These are phyloP conservation scores for Ilex aquifolium DNA, from an alignment of 257 asterid genomes.

Conservation along the genomic window DNA sequence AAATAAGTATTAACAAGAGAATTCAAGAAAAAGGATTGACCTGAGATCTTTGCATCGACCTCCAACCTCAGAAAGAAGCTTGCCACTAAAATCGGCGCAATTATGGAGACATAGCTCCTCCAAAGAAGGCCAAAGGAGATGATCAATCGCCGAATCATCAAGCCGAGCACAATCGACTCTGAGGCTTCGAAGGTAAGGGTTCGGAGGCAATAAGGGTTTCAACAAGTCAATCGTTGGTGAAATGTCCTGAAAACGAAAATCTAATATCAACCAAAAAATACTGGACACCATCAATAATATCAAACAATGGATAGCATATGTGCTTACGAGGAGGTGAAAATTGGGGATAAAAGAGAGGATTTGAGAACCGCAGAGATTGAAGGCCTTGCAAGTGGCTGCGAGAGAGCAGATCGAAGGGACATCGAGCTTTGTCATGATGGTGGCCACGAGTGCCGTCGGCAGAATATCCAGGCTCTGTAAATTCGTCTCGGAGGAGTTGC, in stretches of 20 bases:
- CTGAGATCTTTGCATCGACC: constrained; percentile 68
- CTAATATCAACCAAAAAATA: constrained; percentile 4
- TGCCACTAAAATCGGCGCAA: constrained; percentile 75
- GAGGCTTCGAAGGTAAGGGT: constrained; percentile 62
- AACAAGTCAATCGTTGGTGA: constrained; percentile 61
- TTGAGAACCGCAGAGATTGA: constrained; percentile 58
- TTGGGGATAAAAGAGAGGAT: constrained; percentile 58
- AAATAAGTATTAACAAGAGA: constrained; percentile 2
- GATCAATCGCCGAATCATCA: constrained; percentile 66
- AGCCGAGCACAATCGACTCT: constrained; percentile 81
- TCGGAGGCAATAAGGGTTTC: constrained; percentile 63
- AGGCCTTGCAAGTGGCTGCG: constrained; percentile 77
- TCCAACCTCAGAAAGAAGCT: constrained; percentile 65
- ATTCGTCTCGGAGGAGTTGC: constrained; percentile 22
- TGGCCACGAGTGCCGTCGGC: constrained; percentile 71
- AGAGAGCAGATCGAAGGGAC: constrained; percentile 71
- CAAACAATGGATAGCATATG: neutral
- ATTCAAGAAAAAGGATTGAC: constrained; percentile 23
- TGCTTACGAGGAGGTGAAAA: constrained; percentile 67
- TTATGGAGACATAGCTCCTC: constrained; percentile 67
- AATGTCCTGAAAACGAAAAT: constrained; percentile 40
- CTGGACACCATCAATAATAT: no score
- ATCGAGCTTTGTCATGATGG: constrained; percentile 82
- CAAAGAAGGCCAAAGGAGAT: constrained; percentile 55
- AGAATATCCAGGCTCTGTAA: constrained; percentile 46